Base-by-base conservation (phyloP, 495 filamentous ascomycete species). In the Cercophora scortea region DNA sequence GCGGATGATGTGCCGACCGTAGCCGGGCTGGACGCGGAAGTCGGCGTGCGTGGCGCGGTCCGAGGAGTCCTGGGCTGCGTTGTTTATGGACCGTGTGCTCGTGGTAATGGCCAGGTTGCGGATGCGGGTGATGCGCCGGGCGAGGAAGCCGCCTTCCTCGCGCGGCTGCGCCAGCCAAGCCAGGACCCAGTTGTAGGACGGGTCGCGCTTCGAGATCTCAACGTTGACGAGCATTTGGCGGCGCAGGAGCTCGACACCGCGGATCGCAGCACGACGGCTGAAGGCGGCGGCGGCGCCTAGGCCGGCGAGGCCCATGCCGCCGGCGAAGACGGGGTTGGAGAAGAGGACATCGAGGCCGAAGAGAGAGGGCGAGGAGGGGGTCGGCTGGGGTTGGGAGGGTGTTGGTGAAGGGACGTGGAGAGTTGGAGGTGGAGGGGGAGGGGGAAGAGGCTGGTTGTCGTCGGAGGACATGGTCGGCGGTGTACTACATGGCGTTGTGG, bases 121-220 rank as follows among this genome's bases (percentile, higher is more conserved):
- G 58, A 76, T 67, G 38, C 73, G 70, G 9, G 77, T 80, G 42
- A 80, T 49, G 32, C 69, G 71, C 38, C 64, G 65, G 32, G 71
- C 69, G 32, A 77, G 47, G 45, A 78, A 69, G 25, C 76, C 72
- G 2, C 49, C 62, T 59, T 68, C 70, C 47, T 62, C 74, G 52
- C 91, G 88, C 51, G 90, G 91, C 32, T 86, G 74, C 13, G 90
- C 88, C 72, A 98, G 88, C 91, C 94, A 98, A 40, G 88, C 80
- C 4, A 98, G 79, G 36, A 97, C 82, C 92, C 93, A 97, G 50
- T 80, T 83, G 67, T 97, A 98, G 11, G 92, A 89, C 46, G 90
- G 84, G 66, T 97, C 93, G 60, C 89, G 87, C 61, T 87, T 87
- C 61, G 84, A 90, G 65, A 98, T 96, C 66, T 97, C 94, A 57